Percentiles rank a stretch among this genome's conserved stretches.
phyloP scores from a whole-genome alignment of 2,329 filamentous ascomycete genomes.

The Xylariaceae sp. region DNA sequence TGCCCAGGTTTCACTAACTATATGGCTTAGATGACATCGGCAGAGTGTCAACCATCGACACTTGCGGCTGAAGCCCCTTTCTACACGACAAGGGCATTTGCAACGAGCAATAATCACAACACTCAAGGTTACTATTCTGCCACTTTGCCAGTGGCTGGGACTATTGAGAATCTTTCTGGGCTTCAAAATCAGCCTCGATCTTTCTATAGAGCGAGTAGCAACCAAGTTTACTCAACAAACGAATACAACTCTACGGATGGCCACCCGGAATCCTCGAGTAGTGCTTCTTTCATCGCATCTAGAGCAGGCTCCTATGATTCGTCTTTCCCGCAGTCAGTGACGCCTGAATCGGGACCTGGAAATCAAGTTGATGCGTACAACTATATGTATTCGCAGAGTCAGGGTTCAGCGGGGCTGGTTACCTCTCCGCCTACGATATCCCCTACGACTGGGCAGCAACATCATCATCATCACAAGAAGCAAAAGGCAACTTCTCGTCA shows the following conservation, averaged over 20 bases:
- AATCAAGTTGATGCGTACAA: constrained; percentile 33
- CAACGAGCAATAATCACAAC: constrained; percentile 28
- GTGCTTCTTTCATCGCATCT: constrained; percentile 31
- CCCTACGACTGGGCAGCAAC: constrained; percentile 25
- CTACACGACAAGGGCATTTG: constrained; percentile 30
- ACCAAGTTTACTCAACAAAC: constrained; percentile 29
- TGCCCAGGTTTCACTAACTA: constrained; percentile 23
- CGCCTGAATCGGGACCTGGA: constrained; percentile 30
- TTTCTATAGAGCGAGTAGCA: constrained; percentile 30
- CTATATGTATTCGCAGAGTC: constrained; percentile 35
- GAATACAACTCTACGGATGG: constrained; percentile 33
- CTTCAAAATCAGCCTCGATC: constrained; percentile 32
- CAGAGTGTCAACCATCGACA: constrained; percentile 32
- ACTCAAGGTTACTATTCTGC: constrained; percentile 32
- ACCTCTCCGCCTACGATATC: constrained; percentile 31
- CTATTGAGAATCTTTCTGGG: constrained; percentile 30
- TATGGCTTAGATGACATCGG: constrained; percentile 32
- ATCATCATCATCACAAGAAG: constrained; percentile 29
- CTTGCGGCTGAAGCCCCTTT: constrained; percentile 33
- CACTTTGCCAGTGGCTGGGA: constrained; percentile 21
- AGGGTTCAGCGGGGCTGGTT: constrained; percentile 26
- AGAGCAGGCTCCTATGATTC: constrained; percentile 35
- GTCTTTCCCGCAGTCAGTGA: constrained; percentile 31
- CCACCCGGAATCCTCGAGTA: constrained; percentile 32
- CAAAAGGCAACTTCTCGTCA: constrained; percentile 28